phyloP scores from a whole-genome alignment of 2,329 filamentous ascomycete species.

The Colletotrichum simmondsii region DNA sequence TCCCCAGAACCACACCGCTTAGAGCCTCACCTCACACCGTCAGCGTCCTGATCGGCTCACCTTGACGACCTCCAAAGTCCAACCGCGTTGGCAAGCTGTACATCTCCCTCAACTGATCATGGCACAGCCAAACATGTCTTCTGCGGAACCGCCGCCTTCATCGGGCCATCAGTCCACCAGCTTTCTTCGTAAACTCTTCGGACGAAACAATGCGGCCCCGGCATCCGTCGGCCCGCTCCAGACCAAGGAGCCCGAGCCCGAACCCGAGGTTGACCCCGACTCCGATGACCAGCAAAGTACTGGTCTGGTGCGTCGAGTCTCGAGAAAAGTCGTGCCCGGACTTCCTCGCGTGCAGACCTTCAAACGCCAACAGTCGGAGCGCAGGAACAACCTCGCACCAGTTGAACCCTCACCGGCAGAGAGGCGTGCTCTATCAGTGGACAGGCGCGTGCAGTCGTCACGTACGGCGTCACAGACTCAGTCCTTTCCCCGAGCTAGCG shows the following conservation, averaged over 20 bases:
- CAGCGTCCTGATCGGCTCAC: conserved; percentile 9
- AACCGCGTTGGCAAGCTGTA: neutral
- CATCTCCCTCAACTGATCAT: neutral
- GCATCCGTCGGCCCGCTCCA: conserved; percentile 24
- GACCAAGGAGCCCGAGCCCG: conserved; percentile 28
- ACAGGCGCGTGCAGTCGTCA: conserved; percentile 56
- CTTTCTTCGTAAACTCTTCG: conserved; percentile 35
- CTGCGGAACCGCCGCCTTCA: conserved; percentile 22
- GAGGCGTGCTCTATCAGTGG: conserved; percentile 77
- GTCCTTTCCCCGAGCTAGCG: conserved; percentile 58
- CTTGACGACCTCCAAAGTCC: conserved; percentile 1
- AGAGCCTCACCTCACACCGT: conserved; percentile 30
- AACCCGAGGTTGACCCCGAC: conserved; percentile 37
- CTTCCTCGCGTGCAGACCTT: conserved; percentile 83
- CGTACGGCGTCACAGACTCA: conserved; percentile 46
- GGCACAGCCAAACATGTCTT: conserved; percentile 29
- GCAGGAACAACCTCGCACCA: conserved; percentile 77
- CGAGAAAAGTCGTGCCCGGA: conserved; percentile 77
- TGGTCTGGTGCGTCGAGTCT: conserved; percentile 54
- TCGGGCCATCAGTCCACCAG: conserved; percentile 18
- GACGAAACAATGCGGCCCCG: conserved; percentile 31
- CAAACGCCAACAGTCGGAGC: conserved; percentile 84
- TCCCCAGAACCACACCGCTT: conserved; percentile 31
- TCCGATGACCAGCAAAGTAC: conserved; percentile 43
- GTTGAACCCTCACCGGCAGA: conserved; percentile 72